A percentile compares a stretch with the other conserved stretches of the same genome.
These are phyloP conservation scores for Kwoniella bestiolae DNA, from an alignment of 768 basidiomycete species.

Conservation along the genomic window DNA sequence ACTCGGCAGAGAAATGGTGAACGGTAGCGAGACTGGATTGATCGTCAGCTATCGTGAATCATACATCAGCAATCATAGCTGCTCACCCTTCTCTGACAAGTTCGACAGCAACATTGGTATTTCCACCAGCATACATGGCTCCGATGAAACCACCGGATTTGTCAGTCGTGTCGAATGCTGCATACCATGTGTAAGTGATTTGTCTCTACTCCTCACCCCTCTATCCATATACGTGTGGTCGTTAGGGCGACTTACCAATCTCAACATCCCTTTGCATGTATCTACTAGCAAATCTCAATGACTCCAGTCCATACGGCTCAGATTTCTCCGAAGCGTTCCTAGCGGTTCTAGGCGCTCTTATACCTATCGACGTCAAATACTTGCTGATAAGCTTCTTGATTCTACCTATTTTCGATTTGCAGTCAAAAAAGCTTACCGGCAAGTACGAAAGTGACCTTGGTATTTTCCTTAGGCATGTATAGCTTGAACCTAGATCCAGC, in stretches of 20 bases:
- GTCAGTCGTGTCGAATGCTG: slow-evolving; percentile 79
- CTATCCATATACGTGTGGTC: too few relatives aligned
- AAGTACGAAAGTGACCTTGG: slow-evolving; percentile 88
- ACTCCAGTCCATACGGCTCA: slow-evolving; percentile 85
- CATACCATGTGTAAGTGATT: too few relatives aligned
- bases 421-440: slow-evolving; percentile 63
- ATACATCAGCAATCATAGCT: not conserved
- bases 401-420: not conserved
- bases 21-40: slow-evolving; percentile 70
- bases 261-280: slow-evolving; percentile 97
- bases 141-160: slow-evolving; percentile 97
- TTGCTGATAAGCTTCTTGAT: not conserved
- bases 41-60: not conserved
- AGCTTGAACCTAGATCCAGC: slow-evolving; percentile 97
- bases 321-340: slow-evolving; percentile 77
- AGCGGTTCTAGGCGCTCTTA: slow-evolving; percentile 85
- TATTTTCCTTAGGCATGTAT: slow-evolving; percentile 85
- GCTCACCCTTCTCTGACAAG: slow-evolving; percentile 75
- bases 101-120: slow-evolving; percentile 81
- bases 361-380: slow-evolving; percentile 63
- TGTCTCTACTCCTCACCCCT: too few relatives aligned
- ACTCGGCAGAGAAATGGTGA: slow-evolving; percentile 84
- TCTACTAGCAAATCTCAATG: slow-evolving; percentile 75
- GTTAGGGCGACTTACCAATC: slow-evolving; percentile 62
- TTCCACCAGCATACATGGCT: slow-evolving; percentile 73